Conservation (phyloP, 441 rosid species). For the Pelargonium cotyledonis region DNA sequence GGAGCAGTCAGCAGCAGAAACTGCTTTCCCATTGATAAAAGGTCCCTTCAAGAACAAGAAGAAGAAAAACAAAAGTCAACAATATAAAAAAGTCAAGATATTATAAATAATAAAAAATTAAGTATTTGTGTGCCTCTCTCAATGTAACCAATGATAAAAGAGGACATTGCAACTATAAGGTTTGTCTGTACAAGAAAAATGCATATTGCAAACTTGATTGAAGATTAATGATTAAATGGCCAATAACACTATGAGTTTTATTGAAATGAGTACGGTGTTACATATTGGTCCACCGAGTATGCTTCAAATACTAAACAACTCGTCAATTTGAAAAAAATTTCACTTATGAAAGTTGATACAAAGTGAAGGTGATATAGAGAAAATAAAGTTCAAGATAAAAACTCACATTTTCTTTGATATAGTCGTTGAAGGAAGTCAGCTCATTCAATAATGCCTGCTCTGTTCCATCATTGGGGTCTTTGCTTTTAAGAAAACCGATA, state of each 20-base stretch:
- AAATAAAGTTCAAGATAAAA: slow-evolving; percentile 18
- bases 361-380: neutral
- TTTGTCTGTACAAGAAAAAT: too few relatives aligned
- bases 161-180: neutral
- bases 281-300: neutral
- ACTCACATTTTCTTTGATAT: slow-evolving; percentile 65
- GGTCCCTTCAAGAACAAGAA: slow-evolving; percentile 42
- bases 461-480: slow-evolving; percentile 73
- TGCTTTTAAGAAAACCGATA: slow-evolving; percentile 86
- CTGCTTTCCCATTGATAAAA: slow-evolving; percentile 53
- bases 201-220: too few relatives aligned
- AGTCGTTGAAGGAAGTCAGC: slow-evolving; percentile 53
- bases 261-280: too few relatives aligned
- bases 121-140: neutral
- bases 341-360: neutral
- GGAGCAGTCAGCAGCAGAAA: slow-evolving; percentile 63
- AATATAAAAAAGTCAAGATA: neutral
- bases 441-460: slow-evolving; percentile 67
- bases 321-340: neutral
- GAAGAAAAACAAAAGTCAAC: neutral
- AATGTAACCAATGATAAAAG: neutral
- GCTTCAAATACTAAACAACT: neutral
- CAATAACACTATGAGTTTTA: too few relatives aligned
- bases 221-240: too few relatives aligned
- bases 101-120: too few relatives aligned